Base-by-base conservation (phyloP, 176 grass and related monocot species). In the Coix lacrymajobi region DNA sequence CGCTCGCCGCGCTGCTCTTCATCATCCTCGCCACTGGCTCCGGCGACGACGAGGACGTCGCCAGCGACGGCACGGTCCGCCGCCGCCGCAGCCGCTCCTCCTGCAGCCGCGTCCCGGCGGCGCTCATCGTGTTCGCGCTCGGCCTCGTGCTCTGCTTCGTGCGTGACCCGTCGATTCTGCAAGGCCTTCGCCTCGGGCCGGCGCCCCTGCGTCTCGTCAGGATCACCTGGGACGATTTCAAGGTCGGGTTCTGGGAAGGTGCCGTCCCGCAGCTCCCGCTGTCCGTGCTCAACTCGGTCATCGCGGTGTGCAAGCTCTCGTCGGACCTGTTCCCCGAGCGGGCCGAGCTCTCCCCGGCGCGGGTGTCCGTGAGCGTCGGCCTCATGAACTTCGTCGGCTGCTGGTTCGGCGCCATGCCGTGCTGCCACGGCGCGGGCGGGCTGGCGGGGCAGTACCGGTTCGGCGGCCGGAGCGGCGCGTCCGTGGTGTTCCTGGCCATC, bases 381-480 rank as follows among this genome's bases (percentile, higher is more conserved):
- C 34, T 89, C 31, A 94, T 97, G 95, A 94, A 97, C 45, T 58
- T 97, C 51, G 83, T 97, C 6, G 95, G 95, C 1, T 97, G 95
- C 86, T 97, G 92, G 95, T 97, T 97, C 70, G 95, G 95, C 62
- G 95, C 95, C 86, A 92, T 97, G 92, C 95, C 92, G 26, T 93
- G 93, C 73, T 97, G 92, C 73, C 95, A 94, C 64, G 95, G 95
- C 71, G 90, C 92, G 0, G 95, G 92, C 40, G 90, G 95, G 29
- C 83, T 97, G 32, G 95, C 95, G 0, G 92, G 95, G 20, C 95
- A 94, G 90, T 94, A 97, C 86, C 62, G 88, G 16, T 97, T 97
- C 81, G 95, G 95, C 36, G 95, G 88, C 33, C 69, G 95, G 38
- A 97, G 88, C 89, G 95, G 95, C 10, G 95, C 92, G 63, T 94